Base-by-base conservation (phyloP, 169 alveolate genomes). In the Cryptosporidium sp. region DNA sequence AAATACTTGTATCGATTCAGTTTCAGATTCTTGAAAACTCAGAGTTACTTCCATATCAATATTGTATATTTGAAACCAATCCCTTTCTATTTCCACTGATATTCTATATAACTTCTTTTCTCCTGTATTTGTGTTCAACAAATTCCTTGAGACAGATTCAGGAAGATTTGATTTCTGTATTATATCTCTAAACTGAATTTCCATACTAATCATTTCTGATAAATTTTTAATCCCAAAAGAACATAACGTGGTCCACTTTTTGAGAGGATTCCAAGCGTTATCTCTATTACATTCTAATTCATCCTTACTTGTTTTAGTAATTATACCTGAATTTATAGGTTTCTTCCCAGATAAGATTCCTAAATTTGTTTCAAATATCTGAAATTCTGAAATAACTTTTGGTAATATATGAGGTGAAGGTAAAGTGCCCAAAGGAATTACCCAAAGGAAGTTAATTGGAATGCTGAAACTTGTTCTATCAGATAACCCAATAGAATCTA, bases 331-430 rank as follows among this genome's bases (percentile, higher is more conserved):
- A n/a, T 44, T n/a, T 6, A n/a, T 0, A n/a, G 1, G 44, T n/a
- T 35, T 37, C 12, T 37, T 37, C 52, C 53, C 72, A 65, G 51
- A 65, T 14, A 6, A 21, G 2, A 33, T 33, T 29, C 33, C 65
- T 18, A 21, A 10, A 37, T 8, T 9, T 8, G 4, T 56, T 39
- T 80, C 89, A 39, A 39, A 44, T 80, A 18, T 16, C 48, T 62
- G 67, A 80, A 80, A 80, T n/a, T 80, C 75, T 10, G 60, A 62
- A 1, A 67, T 48, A 10, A 80, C 75, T 31, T 45, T 80, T 23
- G 89, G 48, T 18, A 80, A 45, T 44, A 80, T 80, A 80, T 80
- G 89, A n/a, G 89, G 89, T 14, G 89, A 80, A 18, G 89, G 89
- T 14, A 80, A 51, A 18, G 89, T 65, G 1, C 89, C 89, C 10